Percentiles rank a stretch among this genome's conserved stretches.
phyloP scores from a whole-genome alignment of 768 basidiomycete genomes.

The Auriscalpium microsporum region DNA sequence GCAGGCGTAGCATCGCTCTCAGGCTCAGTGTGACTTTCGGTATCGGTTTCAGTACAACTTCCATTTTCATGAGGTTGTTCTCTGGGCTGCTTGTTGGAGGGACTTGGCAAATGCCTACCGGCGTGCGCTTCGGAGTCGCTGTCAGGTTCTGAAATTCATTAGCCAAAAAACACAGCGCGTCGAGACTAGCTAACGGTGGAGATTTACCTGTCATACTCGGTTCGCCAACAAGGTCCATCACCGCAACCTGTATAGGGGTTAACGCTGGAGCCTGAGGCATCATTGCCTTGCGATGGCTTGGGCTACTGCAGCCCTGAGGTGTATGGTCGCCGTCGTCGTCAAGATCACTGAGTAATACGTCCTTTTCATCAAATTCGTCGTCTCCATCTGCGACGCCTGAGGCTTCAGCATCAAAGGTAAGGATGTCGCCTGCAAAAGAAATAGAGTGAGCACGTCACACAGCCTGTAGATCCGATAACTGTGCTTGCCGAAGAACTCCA shows the following conservation, averaged over 20 bases:
- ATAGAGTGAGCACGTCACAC: neutral
- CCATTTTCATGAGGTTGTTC: neutral
- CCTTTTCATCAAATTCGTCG: conserved; percentile 14
- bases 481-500: conserved; percentile 19
- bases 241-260: neutral
- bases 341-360: neutral
- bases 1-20: neutral
- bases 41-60: neutral
- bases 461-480: neutral
- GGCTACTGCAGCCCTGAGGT: conserved; percentile 1
- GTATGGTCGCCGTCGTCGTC: conserved; percentile 6
- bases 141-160: conserved; percentile 22
- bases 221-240: neutral
- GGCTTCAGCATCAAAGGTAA: conserved; percentile 10
- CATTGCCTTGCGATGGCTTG: neutral
- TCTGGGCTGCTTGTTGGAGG: too few relatives aligned
- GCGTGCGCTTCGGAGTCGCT: neutral
- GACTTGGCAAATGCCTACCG: neutral
- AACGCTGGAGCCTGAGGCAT: neutral
- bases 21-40: conserved; percentile 2
- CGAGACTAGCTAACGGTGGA: neutral
- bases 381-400: conserved; percentile 11
- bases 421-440: conserved; percentile 11
- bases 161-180: neutral
- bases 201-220: conserved; percentile 9